Evolutionary conservation across 345 rosid genomes (phyloP).

Genomic region (Raphanus raphanistrum): DNA sequence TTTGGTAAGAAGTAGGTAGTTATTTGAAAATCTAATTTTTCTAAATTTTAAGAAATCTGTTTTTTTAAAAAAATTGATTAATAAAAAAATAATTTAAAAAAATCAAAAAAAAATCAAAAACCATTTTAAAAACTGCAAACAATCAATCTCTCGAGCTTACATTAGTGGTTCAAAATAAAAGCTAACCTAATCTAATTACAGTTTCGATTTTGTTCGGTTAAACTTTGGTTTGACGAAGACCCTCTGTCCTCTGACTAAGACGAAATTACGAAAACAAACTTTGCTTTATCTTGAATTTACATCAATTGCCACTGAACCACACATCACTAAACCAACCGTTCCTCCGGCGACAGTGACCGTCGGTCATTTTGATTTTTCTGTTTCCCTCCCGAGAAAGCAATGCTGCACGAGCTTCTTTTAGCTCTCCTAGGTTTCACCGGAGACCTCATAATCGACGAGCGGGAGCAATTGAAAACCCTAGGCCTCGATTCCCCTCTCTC

Average conservation of each 20-base stretch:
- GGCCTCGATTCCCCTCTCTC: constrained; percentile 73
- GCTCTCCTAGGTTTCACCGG: constrained; percentile 91
- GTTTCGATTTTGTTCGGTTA: background rate
- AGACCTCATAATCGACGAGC: constrained; percentile 85
- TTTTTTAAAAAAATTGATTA: too few relatives aligned
- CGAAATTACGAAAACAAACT: background rate
- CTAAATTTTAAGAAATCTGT: too few relatives aligned
- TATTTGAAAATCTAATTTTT: too few relatives aligned
- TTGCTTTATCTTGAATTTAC: constrained; percentile 1
- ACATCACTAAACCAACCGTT: background rate
- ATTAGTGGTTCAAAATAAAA: too few relatives aligned
- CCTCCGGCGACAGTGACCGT: constrained; percentile 28
- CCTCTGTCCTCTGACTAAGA: too few relatives aligned
- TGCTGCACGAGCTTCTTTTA: constrained; percentile 88
- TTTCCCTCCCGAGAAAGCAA: constrained; percentile 35
- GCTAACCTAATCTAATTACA: too few relatives aligned
- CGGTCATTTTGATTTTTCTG: constrained; percentile 11
- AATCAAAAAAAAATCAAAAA: too few relatives aligned
- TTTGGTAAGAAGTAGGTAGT: too few relatives aligned
- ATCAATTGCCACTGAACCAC: constrained; percentile 26
- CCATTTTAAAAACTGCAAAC: too few relatives aligned
- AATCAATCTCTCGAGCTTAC: too few relatives aligned
- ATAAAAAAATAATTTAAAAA: too few relatives aligned
- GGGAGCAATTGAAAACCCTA: constrained; percentile 63
- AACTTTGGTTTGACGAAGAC: background rate